Percentiles rank a stretch among this genome's conserved stretches.
phyloP scores from a whole-genome alignment of 23 red algal species.

The Gracilaria domingensis region DNA sequence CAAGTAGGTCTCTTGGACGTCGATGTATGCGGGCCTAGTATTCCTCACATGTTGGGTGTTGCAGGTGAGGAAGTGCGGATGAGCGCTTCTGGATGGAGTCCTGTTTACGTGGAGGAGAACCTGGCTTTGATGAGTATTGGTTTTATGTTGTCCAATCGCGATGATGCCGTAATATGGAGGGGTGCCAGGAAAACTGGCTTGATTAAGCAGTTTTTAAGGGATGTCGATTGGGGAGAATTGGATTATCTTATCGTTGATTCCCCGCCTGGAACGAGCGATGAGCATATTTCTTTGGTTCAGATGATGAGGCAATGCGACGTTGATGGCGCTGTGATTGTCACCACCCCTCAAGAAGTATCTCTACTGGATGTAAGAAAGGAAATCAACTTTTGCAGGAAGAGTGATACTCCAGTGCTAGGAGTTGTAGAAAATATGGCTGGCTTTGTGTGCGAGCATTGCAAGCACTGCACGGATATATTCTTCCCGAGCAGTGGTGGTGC shows the following conservation, averaged over 20 bases:
- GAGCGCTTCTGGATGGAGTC: constrained; percentile 88
- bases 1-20: constrained; percentile 92
- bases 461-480: constrained; percentile 89
- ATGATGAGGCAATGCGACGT: constrained; percentile 68
- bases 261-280: constrained; percentile 97
- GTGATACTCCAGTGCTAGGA: constrained; percentile 76
- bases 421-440: constrained; percentile 99
- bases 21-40: constrained; percentile 92
- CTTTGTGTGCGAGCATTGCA: constrained; percentile 90
- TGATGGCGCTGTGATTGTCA: constrained; percentile 89
- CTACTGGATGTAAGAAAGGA: constrained; percentile 96
- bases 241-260: constrained; percentile 96
- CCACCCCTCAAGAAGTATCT: constrained; percentile 96
- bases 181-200: constrained; percentile 92
- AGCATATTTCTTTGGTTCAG: constrained; percentile 98
- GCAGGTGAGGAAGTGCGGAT: constrained; percentile 87
- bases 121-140: constrained; percentile 96
- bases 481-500: constrained; percentile 87
- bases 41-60: constrained; percentile 87
- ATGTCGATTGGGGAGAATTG: constrained; percentile 95
- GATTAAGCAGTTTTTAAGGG: constrained; percentile 96
- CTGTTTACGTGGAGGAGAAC: constrained; percentile 87
- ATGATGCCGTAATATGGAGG: constrained; percentile 97
- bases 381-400: constrained; percentile 91
- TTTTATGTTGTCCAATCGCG: constrained; percentile 87